Conservation (phyloP, 768 basidiomycete species). For the Sporobolomyces phaffii region DNA sequence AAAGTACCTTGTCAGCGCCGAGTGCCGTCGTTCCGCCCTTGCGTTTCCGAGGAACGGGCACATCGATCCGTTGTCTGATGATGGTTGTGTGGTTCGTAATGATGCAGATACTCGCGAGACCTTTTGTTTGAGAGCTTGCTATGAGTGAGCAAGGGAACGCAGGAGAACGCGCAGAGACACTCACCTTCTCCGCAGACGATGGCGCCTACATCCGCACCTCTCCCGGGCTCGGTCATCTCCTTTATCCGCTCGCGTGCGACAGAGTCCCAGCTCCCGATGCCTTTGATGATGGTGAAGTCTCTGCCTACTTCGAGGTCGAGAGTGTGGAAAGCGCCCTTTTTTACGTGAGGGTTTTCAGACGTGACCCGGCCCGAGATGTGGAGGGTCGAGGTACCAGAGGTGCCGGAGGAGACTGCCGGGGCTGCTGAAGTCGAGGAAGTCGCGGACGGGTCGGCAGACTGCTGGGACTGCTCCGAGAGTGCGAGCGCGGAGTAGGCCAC, state of each 20-base stretch:
- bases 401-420: slow-evolving; percentile 45
- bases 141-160: background rate
- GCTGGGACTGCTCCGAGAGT: slow-evolving; percentile 43
- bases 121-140: slow-evolving; percentile 43
- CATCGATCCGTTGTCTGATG: slow-evolving; percentile 79
- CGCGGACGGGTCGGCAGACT: slow-evolving; percentile 43
- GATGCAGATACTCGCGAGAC: slow-evolving; percentile 85
- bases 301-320: slow-evolving; percentile 86
- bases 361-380: slow-evolving; percentile 82
- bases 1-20: slow-evolving; percentile 71
- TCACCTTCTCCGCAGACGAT: slow-evolving; percentile 87
- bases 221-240: slow-evolving; percentile 84
- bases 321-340: slow-evolving; percentile 88
- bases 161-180: no score
- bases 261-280: slow-evolving; percentile 79
- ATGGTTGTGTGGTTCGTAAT: slow-evolving; percentile 96
- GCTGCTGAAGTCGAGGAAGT: slow-evolving; percentile 49
- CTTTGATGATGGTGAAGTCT: slow-evolving; percentile 81
- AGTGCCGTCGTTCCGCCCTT: slow-evolving; percentile 70
- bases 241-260: slow-evolving; percentile 72
- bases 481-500: slow-evolving; percentile 74
- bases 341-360: slow-evolving; percentile 79
- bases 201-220: slow-evolving; percentile 92
- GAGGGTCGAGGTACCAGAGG: slow-evolving; percentile 52
- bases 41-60: slow-evolving; percentile 81